These are phyloP conservation scores for Raddia distichophylla DNA, from an alignment of 176 grass and related monocot species.

Conservation along the genomic window DNA sequence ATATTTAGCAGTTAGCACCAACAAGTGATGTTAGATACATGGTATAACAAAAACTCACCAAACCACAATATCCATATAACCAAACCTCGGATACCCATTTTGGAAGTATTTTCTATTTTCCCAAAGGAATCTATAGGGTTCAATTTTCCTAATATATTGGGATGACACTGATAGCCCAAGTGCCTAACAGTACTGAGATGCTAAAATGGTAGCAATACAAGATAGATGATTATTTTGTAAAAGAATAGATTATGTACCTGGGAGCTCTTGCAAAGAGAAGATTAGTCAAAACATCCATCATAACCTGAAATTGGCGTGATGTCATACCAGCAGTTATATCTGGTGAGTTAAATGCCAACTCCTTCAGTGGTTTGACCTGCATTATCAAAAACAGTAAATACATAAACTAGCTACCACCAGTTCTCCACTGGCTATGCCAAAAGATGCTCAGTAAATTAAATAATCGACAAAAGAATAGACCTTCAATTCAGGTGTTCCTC, in stretches of 20 bases:
- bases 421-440: constrained; percentile 28
- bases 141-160: neutral
- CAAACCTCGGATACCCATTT: constrained; percentile 1
- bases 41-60: neutral
- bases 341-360: constrained; percentile 89
- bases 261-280: constrained; percentile 89
- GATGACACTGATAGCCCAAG: neutral
- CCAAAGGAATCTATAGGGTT: neutral
- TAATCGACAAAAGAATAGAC: constrained; percentile 43
- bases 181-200: constrained; percentile 31
- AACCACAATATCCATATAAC: constrained; percentile 16
- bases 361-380: constrained; percentile 96
- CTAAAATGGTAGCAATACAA: constrained; percentile 41
- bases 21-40: neutral
- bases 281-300: constrained; percentile 97
- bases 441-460: constrained; percentile 32
- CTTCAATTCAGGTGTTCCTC: constrained; percentile 93
- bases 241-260: constrained; percentile 54
- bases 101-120: constrained; percentile 4
- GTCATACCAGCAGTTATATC: constrained; percentile 95
- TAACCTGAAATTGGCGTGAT: constrained; percentile 96
- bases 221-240: constrained; percentile 7
- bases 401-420: constrained; percentile 38
- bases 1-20: constrained; percentile 7
- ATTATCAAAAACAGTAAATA: constrained; percentile 41